phyloP scores from a whole-genome alignment of 192 early-diverging fungal species.

The Backusella westeae region DNA sequence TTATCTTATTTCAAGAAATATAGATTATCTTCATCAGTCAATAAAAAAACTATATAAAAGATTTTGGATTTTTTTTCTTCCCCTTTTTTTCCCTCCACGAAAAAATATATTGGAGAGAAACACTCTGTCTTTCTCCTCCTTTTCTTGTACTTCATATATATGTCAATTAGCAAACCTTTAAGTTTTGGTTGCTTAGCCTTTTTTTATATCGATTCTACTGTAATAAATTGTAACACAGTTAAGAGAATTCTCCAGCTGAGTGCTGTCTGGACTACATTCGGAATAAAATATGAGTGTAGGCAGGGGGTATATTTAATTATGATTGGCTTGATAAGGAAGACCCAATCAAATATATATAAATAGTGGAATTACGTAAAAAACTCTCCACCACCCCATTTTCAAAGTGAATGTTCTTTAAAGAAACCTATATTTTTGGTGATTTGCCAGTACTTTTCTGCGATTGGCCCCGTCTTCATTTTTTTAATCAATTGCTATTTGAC shows the following conservation, averaged over 20 bases:
- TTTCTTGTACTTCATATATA: background rate
- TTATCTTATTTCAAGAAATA: background rate
- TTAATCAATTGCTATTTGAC: background rate
- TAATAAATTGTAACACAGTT: slow-evolving; percentile 2
- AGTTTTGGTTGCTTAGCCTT: background rate
- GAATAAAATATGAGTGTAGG: background rate
- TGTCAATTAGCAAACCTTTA: background rate
- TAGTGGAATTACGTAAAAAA: background rate
- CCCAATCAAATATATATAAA: background rate
- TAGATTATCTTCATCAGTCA: slow-evolving; percentile 1
- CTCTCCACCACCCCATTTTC: background rate
- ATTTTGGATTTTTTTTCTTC: background rate
- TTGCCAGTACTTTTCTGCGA: background rate
- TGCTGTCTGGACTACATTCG: background rate
- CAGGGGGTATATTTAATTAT: background rate
- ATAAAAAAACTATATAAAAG: background rate
- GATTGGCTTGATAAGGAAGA: background rate
- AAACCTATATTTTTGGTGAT: background rate
- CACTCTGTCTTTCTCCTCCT: background rate
- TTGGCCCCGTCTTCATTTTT: background rate
- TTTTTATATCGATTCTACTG: background rate
- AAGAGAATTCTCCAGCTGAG: background rate
- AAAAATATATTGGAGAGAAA: background rate
- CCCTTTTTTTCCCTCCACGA: background rate
- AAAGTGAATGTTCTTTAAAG: background rate